phyloP scores from a whole-genome alignment of 139 green algal genomes.

The Desmodesmus armatus region DNA sequence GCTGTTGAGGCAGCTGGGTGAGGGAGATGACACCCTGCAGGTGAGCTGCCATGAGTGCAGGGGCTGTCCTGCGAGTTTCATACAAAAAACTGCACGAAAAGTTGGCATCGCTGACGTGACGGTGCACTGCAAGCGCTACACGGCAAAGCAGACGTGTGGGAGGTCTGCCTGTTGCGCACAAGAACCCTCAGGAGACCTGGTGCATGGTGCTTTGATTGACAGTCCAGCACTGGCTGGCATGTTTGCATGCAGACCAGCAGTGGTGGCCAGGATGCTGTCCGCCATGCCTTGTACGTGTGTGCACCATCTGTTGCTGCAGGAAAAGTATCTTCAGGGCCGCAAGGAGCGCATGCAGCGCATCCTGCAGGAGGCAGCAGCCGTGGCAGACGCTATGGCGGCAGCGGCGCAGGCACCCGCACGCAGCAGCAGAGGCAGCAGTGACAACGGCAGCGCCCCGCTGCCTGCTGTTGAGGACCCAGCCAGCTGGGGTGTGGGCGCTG shows the following conservation, averaged over 20 bases:
- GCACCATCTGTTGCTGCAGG: conserved; percentile 45
- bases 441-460: background rate
- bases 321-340: conserved; percentile 80
- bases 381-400: conserved; percentile 64
- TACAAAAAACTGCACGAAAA: background rate
- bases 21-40: conserved; percentile 82
- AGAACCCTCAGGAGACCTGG: no score
- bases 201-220: no score
- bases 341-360: conserved; percentile 67
- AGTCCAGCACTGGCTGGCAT: no score
- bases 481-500: conserved; percentile 52
- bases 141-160: background rate
- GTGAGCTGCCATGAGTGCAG: conserved; percentile 48
- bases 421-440: background rate
- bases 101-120: background rate
- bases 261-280: background rate
- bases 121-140: background rate
- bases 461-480: conserved; percentile 38
- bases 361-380: conserved; percentile 59
- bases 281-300: background rate
- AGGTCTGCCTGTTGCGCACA: background rate
- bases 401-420: conserved; percentile 25
- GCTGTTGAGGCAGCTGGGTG: conserved; percentile 83
- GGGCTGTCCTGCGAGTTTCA: no score
- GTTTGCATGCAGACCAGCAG: background rate